Evolutionary conservation across 2,329 filamentous ascomycete genomes (phyloP).

Genomic region (Harringtonia aguacate): DNA sequence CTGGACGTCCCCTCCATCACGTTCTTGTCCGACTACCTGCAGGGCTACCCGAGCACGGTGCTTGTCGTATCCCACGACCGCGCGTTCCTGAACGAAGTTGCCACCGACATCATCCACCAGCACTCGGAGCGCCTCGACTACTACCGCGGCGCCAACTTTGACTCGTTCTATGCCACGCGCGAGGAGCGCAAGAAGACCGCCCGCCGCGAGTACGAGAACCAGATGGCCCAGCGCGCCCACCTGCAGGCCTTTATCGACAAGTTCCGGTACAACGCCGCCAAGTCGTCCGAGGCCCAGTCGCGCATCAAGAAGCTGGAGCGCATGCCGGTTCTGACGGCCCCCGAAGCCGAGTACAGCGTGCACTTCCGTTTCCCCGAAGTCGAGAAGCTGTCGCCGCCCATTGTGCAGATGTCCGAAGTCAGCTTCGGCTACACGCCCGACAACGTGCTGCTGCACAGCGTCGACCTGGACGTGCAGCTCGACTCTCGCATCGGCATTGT

Average conservation of each 20-base stretch:
- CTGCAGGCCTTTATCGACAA: constrained; percentile 98
- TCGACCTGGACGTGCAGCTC: constrained; percentile 93
- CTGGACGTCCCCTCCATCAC: constrained; percentile 99
- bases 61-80: constrained; percentile 97
- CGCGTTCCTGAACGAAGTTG: constrained; percentile 96
- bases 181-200: constrained; percentile 96
- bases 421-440: constrained; percentile 80
- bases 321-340: constrained; percentile 84
- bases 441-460: constrained; percentile 68
- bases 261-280: constrained; percentile 97
- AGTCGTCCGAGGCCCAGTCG: constrained; percentile 95
- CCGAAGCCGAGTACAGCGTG: constrained; percentile 89
- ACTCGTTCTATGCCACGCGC: constrained; percentile 93
- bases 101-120: constrained; percentile 98
- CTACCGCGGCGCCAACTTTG: constrained; percentile 96
- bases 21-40: constrained; percentile 92
- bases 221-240: constrained; percentile 89
- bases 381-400: constrained; percentile 93
- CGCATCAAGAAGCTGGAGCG: constrained; percentile 98
- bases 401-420: constrained; percentile 93
- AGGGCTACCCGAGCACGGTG: constrained; percentile 86
- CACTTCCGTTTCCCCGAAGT: constrained; percentile 97
- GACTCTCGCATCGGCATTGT: constrained; percentile 98
- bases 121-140: constrained; percentile 96
- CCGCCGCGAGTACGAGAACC: constrained; percentile 96